Evolutionary conservation across 768 basidiomycete species (phyloP), one percentile per base, ranked within the genome.

Genomic region (Tricholoma flavovirens): DNA sequence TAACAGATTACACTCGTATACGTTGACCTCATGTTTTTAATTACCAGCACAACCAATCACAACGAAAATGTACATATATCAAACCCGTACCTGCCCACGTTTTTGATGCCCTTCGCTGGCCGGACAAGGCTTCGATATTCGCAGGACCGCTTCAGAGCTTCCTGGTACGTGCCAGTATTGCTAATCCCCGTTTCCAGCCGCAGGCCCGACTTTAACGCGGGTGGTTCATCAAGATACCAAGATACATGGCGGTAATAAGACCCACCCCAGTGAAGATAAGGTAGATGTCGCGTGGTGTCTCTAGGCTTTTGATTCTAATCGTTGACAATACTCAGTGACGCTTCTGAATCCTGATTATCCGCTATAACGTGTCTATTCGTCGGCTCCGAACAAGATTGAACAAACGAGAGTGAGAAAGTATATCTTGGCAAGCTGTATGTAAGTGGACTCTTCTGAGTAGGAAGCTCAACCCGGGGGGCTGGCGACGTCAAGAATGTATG

Each of bases 1-100:
- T 86, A 75, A 64, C 66, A 59, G 64, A 51, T 32, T 19, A 12
- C 5, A 35, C n/a, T 30, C 46, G 15, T 30, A 17, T 29, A 29
- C 17, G 0, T 29, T 17, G 29, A 40, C 49, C 26, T 22, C 36
- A 40, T 49, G 53, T 50, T 49, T 53, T 49, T 53, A 26, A 33
- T 19, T 35, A 30, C 30, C 40, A 24, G 21, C 22, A 17, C 29
- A 49, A 5, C 43, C 26, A 30, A 49, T 49, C 26, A 17, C 15
- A 49, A 48, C 29, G 24, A 29, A 48, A 48, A 15, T 2, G 26
- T 8, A 46, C 21, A 22, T 22, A 22, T 17, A 8, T 19, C 9
- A 21, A 17, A 42, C 11, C 11, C 43, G 5, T 45, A 11, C 43
- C 43, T 45, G 43, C 43, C 22, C 21, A 24, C 6, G 21, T 26